These are phyloP conservation scores for Codiaeum variegatum DNA, from an alignment of 441 rosid genomes.

Conservation along the genomic window DNA sequence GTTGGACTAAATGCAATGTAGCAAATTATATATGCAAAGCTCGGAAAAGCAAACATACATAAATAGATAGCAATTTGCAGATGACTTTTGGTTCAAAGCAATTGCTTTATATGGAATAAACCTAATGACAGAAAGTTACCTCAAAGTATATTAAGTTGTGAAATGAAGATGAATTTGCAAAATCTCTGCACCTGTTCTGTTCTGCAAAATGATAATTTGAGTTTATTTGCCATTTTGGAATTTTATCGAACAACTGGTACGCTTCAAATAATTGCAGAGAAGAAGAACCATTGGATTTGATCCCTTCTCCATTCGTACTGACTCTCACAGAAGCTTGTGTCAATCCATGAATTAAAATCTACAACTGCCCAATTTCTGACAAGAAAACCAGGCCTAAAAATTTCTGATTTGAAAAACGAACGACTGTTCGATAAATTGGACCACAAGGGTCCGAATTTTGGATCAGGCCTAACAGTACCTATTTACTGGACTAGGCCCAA, in stretches of 20 bases:
- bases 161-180: constrained; percentile 48
- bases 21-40: not conserved
- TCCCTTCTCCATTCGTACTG: not conserved
- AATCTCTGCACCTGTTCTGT: constrained; percentile 36
- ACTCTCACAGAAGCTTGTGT: not conserved
- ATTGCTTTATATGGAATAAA: not conserved
- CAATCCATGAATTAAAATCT: no score
- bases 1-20: not conserved
- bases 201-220: constrained; percentile 14
- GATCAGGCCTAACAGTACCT: no score
- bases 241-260: constrained; percentile 20
- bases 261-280: not conserved
- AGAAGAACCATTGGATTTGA: not conserved
- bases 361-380: no score
- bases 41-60: not conserved
- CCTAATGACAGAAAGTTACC: constrained; percentile 29
- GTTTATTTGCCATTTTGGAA: not conserved
- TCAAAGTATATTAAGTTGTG: constrained; percentile 51
- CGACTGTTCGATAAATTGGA: no score
- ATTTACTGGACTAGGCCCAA: no score
- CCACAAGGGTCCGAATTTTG: no score
- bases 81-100: not conserved
- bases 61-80: no score
- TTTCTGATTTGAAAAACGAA: no score
- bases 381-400: no score